Conservation (phyloP, 2,329 filamentous ascomycete species). For the Diaporthe helianthi region DNA sequence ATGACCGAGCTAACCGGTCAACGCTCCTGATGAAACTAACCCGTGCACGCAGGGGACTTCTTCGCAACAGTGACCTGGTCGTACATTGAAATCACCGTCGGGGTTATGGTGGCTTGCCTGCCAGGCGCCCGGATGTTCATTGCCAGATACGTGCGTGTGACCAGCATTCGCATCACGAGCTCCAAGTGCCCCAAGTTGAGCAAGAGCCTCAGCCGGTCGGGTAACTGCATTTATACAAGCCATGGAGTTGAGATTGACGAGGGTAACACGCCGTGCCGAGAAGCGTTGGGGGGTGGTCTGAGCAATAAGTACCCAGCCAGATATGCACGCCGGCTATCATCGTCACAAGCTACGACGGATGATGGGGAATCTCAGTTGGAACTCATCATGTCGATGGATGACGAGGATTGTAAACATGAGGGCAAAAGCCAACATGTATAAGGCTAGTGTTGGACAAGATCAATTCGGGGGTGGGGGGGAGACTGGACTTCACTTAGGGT, state of each 20-base stretch:
- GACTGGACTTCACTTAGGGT: too few species aligned
- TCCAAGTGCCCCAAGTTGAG: neutral
- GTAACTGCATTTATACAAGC: neutral
- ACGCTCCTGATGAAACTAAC: neutral
- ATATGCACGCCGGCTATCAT: neutral
- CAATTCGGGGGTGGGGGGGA: neutral
- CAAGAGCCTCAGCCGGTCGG: slow-evolving; percentile 13
- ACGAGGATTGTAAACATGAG: neutral
- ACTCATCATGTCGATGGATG: neutral
- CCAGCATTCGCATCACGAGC: too few species aligned
- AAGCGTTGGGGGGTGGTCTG: neutral
- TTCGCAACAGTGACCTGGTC: slow-evolving; percentile 1
- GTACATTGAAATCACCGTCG: neutral
- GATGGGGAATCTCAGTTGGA: neutral
- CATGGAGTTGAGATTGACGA: neutral
- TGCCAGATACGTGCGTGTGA: neutral
- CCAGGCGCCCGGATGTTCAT: slow-evolving; percentile 5
- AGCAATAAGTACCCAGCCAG: neutral
- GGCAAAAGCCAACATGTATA: neutral
- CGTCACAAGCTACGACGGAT: neutral
- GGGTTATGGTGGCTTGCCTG: slow-evolving; percentile 21
- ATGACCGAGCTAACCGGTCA: accelerated
- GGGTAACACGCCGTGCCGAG: too few species aligned
- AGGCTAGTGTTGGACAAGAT: neutral
- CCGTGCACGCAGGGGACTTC: neutral